Percentiles rank a stretch among this genome's conserved stretches.
Evolutionary conservation across 2,329 filamentous ascomycete species (phyloP).

Genomic region (Sporothrix globosa): DNA sequence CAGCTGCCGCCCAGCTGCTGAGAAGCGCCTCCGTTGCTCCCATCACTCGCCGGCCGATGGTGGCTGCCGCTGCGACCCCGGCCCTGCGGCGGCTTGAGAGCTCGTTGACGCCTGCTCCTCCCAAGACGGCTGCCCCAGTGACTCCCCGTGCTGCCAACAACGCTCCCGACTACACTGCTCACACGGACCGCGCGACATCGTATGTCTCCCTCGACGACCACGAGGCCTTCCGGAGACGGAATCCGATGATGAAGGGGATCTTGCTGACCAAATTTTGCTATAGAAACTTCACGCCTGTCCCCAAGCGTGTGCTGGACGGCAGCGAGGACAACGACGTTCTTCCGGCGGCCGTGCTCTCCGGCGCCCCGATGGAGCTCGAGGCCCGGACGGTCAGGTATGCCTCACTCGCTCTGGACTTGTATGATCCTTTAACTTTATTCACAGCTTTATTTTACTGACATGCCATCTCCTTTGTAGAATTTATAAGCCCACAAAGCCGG

Average conservation of each 20-base stretch:
- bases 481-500: slow-evolving; percentile 88
- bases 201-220: slow-evolving; percentile 53
- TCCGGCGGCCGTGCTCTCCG: slow-evolving; percentile 84
- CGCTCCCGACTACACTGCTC: slow-evolving; percentile 78
- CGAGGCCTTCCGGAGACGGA: not conserved
- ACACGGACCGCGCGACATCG: slow-evolving; percentile 89
- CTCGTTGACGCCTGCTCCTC: slow-evolving; percentile 51
- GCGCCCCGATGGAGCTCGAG: slow-evolving; percentile 91
- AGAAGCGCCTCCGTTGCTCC: slow-evolving; percentile 46
- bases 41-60: slow-evolving; percentile 38
- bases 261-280: not conserved
- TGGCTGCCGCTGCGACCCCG: slow-evolving; percentile 45
- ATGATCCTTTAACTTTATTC: not conserved
- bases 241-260: too few relatives aligned
- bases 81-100: slow-evolving; percentile 60
- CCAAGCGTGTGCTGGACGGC: slow-evolving; percentile 86
- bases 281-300: slow-evolving; percentile 88
- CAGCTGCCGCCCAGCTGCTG: slow-evolving; percentile 57
- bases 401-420: not conserved
- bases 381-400: slow-evolving; percentile 87
- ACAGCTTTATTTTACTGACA: not conserved
- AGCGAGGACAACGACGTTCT: slow-evolving; percentile 76
- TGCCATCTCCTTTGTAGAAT: slow-evolving; percentile 65
- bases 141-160: slow-evolving; percentile 54
- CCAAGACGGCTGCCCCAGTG: slow-evolving; percentile 42